A percentile compares a stretch with the other conserved stretches of the same genome.
These are phyloP conservation scores for Podaxis sp. DNA, from an alignment of 768 basidiomycete species.

Conservation along the genomic window DNA sequence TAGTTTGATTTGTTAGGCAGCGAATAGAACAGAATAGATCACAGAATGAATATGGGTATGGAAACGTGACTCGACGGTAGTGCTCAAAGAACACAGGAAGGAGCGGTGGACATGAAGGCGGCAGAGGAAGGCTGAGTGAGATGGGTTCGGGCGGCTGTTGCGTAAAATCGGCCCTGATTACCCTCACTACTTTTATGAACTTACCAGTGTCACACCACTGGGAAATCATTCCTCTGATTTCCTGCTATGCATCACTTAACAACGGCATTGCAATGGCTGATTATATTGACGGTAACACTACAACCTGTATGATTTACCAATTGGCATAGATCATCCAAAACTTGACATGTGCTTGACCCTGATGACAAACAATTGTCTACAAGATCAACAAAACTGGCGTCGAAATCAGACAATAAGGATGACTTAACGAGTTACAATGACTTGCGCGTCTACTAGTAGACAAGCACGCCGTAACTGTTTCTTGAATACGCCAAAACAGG, in stretches of 20 bases:
- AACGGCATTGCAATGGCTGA: background rate
- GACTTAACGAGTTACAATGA: no score
- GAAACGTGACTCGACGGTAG: background rate
- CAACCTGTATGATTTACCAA: no score
- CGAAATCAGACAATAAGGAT: no score
- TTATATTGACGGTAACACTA: no score
- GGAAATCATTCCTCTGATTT: background rate
- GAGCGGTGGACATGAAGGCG: background rate
- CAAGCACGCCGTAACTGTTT: no score
- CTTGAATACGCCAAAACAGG: no score
- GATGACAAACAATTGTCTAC: no score
- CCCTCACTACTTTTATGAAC: background rate
- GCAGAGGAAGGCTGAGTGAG: background rate
- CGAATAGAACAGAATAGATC: background rate
- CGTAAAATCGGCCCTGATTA: constrained; percentile 3
- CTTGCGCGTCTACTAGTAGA: no score
- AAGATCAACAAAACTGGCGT: no score
- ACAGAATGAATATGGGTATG: background rate
- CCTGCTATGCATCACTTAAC: background rate
- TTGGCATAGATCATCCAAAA: no score
- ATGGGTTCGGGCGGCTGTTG: background rate
- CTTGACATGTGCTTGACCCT: no score
- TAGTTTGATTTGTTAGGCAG: background rate
- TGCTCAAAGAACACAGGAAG: background rate
- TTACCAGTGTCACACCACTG: background rate